These are phyloP conservation scores for Seiridium cupressi DNA, from an alignment of 2,329 filamentous ascomycete species.

Conservation along the genomic window DNA sequence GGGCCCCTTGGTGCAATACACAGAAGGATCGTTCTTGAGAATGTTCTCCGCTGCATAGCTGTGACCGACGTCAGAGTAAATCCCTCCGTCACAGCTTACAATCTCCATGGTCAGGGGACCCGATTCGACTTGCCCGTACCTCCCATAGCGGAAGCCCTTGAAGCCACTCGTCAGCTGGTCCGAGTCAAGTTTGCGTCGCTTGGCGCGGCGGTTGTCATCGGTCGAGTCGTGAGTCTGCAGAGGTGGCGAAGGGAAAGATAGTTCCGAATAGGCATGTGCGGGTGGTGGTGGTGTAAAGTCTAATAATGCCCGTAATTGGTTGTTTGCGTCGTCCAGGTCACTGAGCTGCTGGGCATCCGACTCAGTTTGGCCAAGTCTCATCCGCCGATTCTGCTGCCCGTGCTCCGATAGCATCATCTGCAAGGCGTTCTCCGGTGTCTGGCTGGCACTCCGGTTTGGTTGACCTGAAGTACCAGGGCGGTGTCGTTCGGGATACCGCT, in stretches of 20 bases:
- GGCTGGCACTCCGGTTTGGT: not conserved
- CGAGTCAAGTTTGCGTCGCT: constrained; percentile 69
- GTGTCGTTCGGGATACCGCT: constrained; percentile 14
- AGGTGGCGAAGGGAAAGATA: constrained; percentile 22
- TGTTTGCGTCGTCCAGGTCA: constrained; percentile 16
- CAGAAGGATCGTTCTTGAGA: constrained; percentile 74
- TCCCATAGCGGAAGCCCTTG: constrained; percentile 73
- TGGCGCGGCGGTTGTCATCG: constrained; percentile 48
- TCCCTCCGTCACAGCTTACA: constrained; percentile 83
- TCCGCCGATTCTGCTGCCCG: constrained; percentile 2
- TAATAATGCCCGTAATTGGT: constrained; percentile 20
- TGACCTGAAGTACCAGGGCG: not conserved
- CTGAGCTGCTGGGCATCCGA: constrained; percentile 8
- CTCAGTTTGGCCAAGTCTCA: constrained; percentile 1
- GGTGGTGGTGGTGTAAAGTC: constrained; percentile 20
- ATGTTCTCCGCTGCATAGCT: constrained; percentile 75
- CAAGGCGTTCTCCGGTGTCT: not conserved
- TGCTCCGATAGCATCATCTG: constrained; percentile 1
- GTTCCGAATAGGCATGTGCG: constrained; percentile 19
- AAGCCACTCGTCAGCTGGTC: constrained; percentile 51
- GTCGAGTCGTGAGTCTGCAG: constrained; percentile 20
- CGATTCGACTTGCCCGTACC: constrained; percentile 82
- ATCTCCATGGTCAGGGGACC: constrained; percentile 84
- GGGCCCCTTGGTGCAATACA: constrained; percentile 88
- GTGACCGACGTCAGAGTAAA: constrained; percentile 58